Conservation (phyloP, 169 alveolate genomes). For the Plasmodium vinckei region DNA sequence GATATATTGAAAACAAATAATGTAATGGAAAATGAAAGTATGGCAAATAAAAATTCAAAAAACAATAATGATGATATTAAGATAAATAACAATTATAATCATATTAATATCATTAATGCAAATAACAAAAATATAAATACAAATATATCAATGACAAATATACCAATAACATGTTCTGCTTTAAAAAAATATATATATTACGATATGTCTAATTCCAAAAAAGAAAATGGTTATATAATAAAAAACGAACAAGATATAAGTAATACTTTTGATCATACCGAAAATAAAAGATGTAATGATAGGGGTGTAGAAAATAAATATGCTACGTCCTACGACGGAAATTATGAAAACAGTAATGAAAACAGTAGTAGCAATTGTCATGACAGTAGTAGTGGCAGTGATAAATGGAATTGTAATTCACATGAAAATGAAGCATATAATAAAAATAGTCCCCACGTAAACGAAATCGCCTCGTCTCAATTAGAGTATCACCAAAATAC, state of each 20-base stretch:
- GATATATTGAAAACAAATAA: too few species aligned
- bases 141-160: conserved; percentile 24
- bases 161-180: not conserved
- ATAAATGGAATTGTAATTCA: not conserved
- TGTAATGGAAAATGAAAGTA: too few species aligned
- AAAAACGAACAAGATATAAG: too few species aligned
- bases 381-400: not conserved
- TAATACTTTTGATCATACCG: too few species aligned
- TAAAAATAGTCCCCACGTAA: too few species aligned
- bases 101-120: not conserved
- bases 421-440: too few species aligned
- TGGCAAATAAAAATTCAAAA: too few species aligned
- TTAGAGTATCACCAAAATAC: too few species aligned
- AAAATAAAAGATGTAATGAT: not conserved
- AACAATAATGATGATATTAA: too few species aligned
- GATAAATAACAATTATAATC: too few species aligned
- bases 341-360: not conserved
- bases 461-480: too few species aligned
- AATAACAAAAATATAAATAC: conserved; percentile 16
- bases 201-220: conserved; percentile 13
- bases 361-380: not conserved
- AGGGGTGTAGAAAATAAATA: not conserved
- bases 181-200: not conserved
- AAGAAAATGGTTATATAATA: not conserved
- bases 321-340: not conserved